A percentile compares a stretch with the other conserved stretches of the same genome.
These are phyloP conservation scores for Aspergillus olivimuriae DNA, from an alignment of 495 filamentous ascomycete species.

Conservation along the genomic window DNA sequence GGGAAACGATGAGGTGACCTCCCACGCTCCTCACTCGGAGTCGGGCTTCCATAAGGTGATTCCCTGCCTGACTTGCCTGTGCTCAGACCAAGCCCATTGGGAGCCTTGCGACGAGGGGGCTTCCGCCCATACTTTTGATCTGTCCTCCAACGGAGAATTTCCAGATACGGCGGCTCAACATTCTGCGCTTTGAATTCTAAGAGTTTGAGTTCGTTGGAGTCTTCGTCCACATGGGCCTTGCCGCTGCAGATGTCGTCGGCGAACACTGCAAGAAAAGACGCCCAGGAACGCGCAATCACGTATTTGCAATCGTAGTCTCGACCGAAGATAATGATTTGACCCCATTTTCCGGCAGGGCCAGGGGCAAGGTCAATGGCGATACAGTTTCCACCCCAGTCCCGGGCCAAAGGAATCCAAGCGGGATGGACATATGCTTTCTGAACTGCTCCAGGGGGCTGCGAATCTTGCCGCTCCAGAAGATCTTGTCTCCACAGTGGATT, in stretches of 20 bases:
- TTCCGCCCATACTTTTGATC: slow-evolving; percentile 87
- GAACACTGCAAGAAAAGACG: slow-evolving; percentile 74
- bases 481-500: slow-evolving; percentile 78
- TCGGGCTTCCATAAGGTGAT: slow-evolving; percentile 49
- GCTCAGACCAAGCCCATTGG: slow-evolving; percentile 36
- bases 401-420: slow-evolving; percentile 90
- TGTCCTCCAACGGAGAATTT: slow-evolving; percentile 87
- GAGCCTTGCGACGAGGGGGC: slow-evolving; percentile 38
- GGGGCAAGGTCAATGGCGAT: slow-evolving; percentile 91
- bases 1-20: slow-evolving; percentile 50
- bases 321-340: slow-evolving; percentile 93
- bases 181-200: slow-evolving; percentile 81
- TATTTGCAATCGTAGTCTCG: slow-evolving; percentile 99
- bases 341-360: slow-evolving; percentile 85
- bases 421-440: slow-evolving; percentile 93
- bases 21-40: slow-evolving; percentile 44
- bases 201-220: slow-evolving; percentile 83
- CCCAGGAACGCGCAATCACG: slow-evolving; percentile 90
- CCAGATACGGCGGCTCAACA: slow-evolving; percentile 90
- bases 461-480: slow-evolving; percentile 77
- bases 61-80: slow-evolving; percentile 34
- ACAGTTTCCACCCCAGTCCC: slow-evolving; percentile 98
- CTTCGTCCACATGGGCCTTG: slow-evolving; percentile 86
- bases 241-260: slow-evolving; percentile 85
- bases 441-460: slow-evolving; percentile 75